Base-by-base conservation (phyloP, 352 stramenopile genomes). In the Pythium dissotocum region DNA sequence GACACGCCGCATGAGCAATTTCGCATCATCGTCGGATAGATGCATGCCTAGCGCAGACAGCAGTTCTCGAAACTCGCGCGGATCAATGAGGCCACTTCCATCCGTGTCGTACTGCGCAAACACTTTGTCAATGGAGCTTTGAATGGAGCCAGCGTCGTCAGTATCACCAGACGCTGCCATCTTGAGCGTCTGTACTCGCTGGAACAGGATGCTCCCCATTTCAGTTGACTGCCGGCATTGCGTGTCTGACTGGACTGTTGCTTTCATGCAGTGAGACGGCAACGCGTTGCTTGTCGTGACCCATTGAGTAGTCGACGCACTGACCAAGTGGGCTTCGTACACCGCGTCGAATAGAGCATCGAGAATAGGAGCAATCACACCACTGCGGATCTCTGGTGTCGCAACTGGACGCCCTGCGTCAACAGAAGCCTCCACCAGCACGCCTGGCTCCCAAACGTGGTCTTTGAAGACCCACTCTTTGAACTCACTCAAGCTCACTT, bases 401-500 rank as follows among this genome's bases (percentile, higher is more conserved):
- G 30, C 57, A 9, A 46, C n/a, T 32, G 18, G 12, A 59, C 68
- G 7, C 0, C 18, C 38, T 53, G n/a, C 9, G 36, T 42, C 30
- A 24, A 46, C 12, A 12, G 16, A 5, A 35, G 53, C 32, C 14
- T 68, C 59, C 16, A 73, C 16, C 1, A 53, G 14, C 16, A 46
- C 33, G 5, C 36, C 54, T 30, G 77, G 77, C 28, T 77, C 61
- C 85, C 85, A 91, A 0, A 91, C 67, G 13, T 84, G 85, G 24
- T 90, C 75, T 54, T 78, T 73, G 36, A 88, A 61, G 5, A 95
- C 78, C 85, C 85, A 95, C 36, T 84, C 60, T 49, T 66, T 79
- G 55, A 95, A 93, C 55, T 93, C 87, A 1, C 55, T 69, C 6
- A 87, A 51, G 66, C 82, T 90, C 26, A 95, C 79, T 64, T 89